Conservation (phyloP, 352 stramenopile species). For the Pythium dissotocum region DNA sequence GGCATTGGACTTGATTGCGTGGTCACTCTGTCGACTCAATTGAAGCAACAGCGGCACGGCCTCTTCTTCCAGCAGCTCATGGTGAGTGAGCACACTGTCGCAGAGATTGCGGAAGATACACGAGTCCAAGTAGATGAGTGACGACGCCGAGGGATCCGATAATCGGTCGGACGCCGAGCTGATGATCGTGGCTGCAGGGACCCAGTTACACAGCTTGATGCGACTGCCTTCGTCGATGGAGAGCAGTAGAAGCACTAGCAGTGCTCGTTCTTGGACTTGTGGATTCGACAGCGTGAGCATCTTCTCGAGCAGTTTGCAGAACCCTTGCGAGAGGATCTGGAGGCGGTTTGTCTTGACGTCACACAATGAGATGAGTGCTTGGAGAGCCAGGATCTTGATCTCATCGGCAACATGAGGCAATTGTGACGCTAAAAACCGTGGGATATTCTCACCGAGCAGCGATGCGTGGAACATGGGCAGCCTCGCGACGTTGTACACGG, state of each 20-base stretch:
- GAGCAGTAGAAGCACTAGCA: slow-evolving; percentile 54
- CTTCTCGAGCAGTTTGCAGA: slow-evolving; percentile 52
- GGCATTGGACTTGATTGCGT: slow-evolving; percentile 61
- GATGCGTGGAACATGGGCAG: slow-evolving; percentile 53
- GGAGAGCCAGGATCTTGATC: slow-evolving; percentile 48
- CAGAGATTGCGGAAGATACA: slow-evolving; percentile 74
- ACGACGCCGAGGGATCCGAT: background rate
- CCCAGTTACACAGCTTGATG: slow-evolving; percentile 73
- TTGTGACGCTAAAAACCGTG: slow-evolving; percentile 54
- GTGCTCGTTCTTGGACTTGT: slow-evolving; percentile 56
- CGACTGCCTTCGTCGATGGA: slow-evolving; percentile 64
- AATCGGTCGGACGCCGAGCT: slow-evolving; percentile 12
- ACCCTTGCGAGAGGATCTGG: slow-evolving; percentile 47
- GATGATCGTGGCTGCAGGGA: slow-evolving; percentile 49
- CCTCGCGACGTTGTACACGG: slow-evolving; percentile 69
- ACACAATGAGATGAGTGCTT: slow-evolving; percentile 54
- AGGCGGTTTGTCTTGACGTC: slow-evolving; percentile 47
- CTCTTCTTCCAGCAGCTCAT: slow-evolving; percentile 65
- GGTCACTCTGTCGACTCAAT: slow-evolving; percentile 54
- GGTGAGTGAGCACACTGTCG: slow-evolving; percentile 70
- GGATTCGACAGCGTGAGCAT: slow-evolving; percentile 40
- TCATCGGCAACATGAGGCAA: slow-evolving; percentile 37
- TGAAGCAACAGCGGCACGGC: slow-evolving; percentile 53
- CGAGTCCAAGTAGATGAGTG: slow-evolving; percentile 60
- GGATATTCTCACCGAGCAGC: slow-evolving; percentile 66